These are phyloP conservation scores for Cokeromyces recurvatus DNA, from an alignment of 371 early-diverging fungal genomes.

Conservation along the genomic window DNA sequence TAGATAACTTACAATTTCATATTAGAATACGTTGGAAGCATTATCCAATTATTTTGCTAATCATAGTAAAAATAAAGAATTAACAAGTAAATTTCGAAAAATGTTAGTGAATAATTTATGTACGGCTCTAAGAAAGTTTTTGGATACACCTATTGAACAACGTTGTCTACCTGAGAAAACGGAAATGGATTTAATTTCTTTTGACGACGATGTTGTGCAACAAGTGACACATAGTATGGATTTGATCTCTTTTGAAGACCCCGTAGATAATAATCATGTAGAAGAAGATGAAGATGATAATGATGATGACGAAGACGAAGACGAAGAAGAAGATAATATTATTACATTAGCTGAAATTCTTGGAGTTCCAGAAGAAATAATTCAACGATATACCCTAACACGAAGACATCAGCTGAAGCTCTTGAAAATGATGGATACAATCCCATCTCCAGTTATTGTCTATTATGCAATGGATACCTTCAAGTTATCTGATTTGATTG, in stretches of 20 bases:
- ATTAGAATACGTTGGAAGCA: slow-evolving; percentile 6
- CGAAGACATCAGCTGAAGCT: slow-evolving; percentile 20
- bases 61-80: slow-evolving; percentile 15
- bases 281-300: slow-evolving; percentile 11
- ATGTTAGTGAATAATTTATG: slow-evolving; percentile 20
- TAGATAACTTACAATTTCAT: no score
- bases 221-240: slow-evolving; percentile 12
- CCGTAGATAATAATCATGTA: neutral
- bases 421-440: slow-evolving; percentile 17
- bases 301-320: slow-evolving; percentile 2
- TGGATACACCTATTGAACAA: slow-evolving; percentile 18
- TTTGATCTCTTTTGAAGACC: slow-evolving; percentile 29
- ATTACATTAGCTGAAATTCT: slow-evolving; percentile 2
- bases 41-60: slow-evolving; percentile 16
- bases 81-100: slow-evolving; percentile 27
- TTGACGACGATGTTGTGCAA: neutral
- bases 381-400: slow-evolving; percentile 1
- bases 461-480: slow-evolving; percentile 38
- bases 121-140: slow-evolving; percentile 17
- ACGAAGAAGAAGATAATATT: slow-evolving; percentile 5
- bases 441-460: slow-evolving; percentile 23
- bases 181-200: slow-evolving; percentile 24
- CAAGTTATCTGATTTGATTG: slow-evolving; percentile 10
- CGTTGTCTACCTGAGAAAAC: neutral
- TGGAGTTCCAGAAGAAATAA: slow-evolving; percentile 6